Conservation (phyloP, 805 yeast genomes). For the Starmerella stigmatis region DNA sequence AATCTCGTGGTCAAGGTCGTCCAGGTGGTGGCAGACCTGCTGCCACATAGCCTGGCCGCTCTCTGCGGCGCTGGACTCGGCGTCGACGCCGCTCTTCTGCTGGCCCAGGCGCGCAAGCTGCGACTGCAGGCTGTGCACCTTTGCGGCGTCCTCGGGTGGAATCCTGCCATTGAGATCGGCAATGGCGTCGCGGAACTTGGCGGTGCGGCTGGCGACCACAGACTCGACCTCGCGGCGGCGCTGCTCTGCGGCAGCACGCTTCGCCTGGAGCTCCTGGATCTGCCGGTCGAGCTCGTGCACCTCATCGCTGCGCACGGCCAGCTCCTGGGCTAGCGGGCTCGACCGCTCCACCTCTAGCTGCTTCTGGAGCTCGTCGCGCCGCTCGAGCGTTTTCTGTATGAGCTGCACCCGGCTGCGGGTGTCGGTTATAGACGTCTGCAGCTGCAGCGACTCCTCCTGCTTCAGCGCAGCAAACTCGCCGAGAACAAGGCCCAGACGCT, state of each 20-base stretch:
- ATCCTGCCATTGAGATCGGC: constrained; percentile 6
- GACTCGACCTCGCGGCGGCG: constrained; percentile 14
- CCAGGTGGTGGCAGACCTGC: constrained; percentile 10
- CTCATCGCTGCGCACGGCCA: constrained; percentile 8
- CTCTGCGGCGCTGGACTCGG: constrained; percentile 19
- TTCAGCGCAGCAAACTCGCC: constrained; percentile 10
- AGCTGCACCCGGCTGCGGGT: neutral
- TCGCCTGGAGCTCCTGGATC: constrained; percentile 18
- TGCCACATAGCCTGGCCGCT: constrained; percentile 15
- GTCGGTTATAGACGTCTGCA: neutral
- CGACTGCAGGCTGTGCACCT: constrained; percentile 4
- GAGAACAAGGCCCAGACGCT: constrained; percentile 9
- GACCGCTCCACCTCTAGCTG: constrained; percentile 12
- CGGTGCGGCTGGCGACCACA: constrained; percentile 14
- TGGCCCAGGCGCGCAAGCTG: neutral
- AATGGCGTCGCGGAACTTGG: constrained; percentile 8
- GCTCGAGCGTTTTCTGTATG: neutral
- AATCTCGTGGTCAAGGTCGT: constrained; percentile 21
- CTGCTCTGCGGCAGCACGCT: constrained; percentile 13
- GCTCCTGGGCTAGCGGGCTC: constrained; percentile 12
- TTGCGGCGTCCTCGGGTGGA: constrained; percentile 7
- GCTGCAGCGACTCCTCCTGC: neutral
- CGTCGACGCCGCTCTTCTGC: constrained; percentile 5
- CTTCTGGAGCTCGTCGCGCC: constrained; percentile 12
- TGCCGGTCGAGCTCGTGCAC: constrained; percentile 17